Conservation (phyloP, 73 alveolate genomes). For the Uronychia setigera region DNA sequence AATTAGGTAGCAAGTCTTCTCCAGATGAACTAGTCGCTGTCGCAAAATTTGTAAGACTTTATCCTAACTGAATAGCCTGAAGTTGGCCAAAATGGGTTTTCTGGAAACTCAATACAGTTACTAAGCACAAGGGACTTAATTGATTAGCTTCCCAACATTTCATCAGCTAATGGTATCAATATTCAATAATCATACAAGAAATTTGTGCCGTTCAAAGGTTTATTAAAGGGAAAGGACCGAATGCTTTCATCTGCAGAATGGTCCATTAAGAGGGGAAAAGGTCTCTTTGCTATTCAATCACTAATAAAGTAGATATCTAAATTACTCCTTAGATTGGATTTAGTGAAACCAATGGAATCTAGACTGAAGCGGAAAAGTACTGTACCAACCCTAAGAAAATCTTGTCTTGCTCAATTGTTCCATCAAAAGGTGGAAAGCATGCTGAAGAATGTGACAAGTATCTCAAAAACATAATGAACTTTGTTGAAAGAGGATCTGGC, state of each 20-base stretch:
- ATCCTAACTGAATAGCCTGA: conserved; percentile 43
- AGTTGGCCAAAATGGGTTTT: conserved; percentile 42
- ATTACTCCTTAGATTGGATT: conserved; percentile 18
- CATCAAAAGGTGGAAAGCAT: conserved; percentile 89
- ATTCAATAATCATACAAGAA: neutral
- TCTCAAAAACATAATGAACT: conserved; percentile 82
- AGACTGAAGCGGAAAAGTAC: conserved; percentile 86
- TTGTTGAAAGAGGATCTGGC: conserved; percentile 77
- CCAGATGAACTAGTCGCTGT: conserved; percentile 77
- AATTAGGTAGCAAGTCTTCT: conserved; percentile 49
- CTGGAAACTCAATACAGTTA: conserved; percentile 63
- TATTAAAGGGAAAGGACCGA: conserved; percentile 95
- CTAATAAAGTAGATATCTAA: conserved; percentile 78
- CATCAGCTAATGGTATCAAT: conserved; percentile 13
- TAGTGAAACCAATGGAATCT: conserved; percentile 64
- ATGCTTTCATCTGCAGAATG: conserved; percentile 92
- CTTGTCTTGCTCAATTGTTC: conserved; percentile 75
- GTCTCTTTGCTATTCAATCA: conserved; percentile 80
- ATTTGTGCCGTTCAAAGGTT: conserved; percentile 74
- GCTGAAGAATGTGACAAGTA: conserved; percentile 82
- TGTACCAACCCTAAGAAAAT: conserved; percentile 80
- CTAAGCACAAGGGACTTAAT: conserved; percentile 56
- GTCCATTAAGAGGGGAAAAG: conserved; percentile 88
- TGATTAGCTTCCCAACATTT: conserved; percentile 29
- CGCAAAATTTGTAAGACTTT: conserved; percentile 29